phyloP scores from a whole-genome alignment of 2,329 filamentous ascomycete species.

The Colletotrichum sp. region DNA sequence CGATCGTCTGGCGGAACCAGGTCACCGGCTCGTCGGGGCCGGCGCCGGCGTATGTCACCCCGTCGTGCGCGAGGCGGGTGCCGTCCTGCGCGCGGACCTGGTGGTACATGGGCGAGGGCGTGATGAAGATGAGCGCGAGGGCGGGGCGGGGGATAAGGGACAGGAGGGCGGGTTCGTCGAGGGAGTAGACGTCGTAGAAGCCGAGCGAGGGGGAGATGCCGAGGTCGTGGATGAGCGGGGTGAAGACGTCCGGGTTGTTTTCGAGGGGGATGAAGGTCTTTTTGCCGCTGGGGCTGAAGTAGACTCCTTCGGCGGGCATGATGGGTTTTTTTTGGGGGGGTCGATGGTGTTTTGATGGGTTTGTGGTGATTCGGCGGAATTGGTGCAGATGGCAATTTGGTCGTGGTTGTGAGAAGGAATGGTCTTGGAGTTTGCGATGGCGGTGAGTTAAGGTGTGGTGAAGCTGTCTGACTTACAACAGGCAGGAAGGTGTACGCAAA shows the following conservation, averaged over 20 bases:
- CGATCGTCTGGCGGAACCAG: conserved; percentile 88
- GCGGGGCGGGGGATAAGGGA: conserved; percentile 78
- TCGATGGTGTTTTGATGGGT: background rate
- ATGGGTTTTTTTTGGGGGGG: background rate
- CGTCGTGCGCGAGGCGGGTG: conserved; percentile 15
- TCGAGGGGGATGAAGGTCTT: conserved; percentile 48
- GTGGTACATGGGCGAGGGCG: conserved; percentile 63
- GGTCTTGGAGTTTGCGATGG: fast-evolving
- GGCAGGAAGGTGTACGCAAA: background rate
- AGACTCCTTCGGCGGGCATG: conserved; percentile 31
- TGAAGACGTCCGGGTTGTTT: conserved; percentile 81
- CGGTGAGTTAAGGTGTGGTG: background rate
- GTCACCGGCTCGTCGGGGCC: conserved; percentile 66
- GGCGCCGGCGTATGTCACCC: conserved; percentile 32
- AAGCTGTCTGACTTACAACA: background rate
- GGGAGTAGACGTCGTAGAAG: conserved; percentile 84
- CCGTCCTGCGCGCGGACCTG: conserved; percentile 32
- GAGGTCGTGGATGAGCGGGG: conserved; percentile 70
- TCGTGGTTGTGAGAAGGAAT: background rate
- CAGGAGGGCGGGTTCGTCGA: conserved; percentile 79
- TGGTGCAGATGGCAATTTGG: background rate
- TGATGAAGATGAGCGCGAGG: conserved; percentile 80
- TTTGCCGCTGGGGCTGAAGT: conserved; percentile 29
- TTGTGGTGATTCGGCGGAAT: background rate
- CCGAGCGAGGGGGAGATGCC: conserved; percentile 70